Conservation (phyloP, 2,329 filamentous ascomycete species). For the Drechslera avenae region DNA sequence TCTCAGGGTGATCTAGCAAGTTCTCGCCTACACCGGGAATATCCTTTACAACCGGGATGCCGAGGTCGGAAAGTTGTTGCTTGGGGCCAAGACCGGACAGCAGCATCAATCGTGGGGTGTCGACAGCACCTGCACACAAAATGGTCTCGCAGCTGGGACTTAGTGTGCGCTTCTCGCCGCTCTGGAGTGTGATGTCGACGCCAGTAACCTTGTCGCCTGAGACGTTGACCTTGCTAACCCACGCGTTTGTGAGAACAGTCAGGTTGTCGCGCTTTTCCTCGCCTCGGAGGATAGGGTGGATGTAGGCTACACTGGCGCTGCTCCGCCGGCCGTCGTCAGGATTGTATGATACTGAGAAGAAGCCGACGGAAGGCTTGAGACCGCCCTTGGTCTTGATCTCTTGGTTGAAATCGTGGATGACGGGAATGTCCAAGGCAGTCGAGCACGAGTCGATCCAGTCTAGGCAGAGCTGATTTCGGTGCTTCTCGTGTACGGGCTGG, state of each 20-base stretch:
- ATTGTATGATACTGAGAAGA: constrained; percentile 91
- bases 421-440: constrained; percentile 76
- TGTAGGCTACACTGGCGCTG: constrained; percentile 88
- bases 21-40: constrained; percentile 68
- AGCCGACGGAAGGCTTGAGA: constrained; percentile 78
- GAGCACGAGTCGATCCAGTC: constrained; percentile 88
- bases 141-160: constrained; percentile 75
- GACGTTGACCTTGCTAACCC: constrained; percentile 82
- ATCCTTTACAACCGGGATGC: constrained; percentile 62
- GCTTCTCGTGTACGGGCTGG: constrained; percentile 82
- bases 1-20: constrained; percentile 68
- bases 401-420: constrained; percentile 85
- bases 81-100: constrained; percentile 58
- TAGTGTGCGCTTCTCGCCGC: constrained; percentile 60
- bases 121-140: constrained; percentile 78
- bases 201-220: constrained; percentile 72
- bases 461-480: constrained; percentile 88
- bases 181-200: constrained; percentile 70
- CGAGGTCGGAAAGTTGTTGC: constrained; percentile 53
- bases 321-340: constrained; percentile 83
- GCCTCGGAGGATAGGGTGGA: constrained; percentile 85
- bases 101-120: constrained; percentile 72
- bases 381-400: constrained; percentile 76
- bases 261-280: constrained; percentile 83
- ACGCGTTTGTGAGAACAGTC: constrained; percentile 84